A percentile compares a stretch with the other conserved stretches of the same genome.
These are phyloP conservation scores for Nakaseomyces nivariensis DNA, from an alignment of 1,139 yeast species.

Conservation along the genomic window DNA sequence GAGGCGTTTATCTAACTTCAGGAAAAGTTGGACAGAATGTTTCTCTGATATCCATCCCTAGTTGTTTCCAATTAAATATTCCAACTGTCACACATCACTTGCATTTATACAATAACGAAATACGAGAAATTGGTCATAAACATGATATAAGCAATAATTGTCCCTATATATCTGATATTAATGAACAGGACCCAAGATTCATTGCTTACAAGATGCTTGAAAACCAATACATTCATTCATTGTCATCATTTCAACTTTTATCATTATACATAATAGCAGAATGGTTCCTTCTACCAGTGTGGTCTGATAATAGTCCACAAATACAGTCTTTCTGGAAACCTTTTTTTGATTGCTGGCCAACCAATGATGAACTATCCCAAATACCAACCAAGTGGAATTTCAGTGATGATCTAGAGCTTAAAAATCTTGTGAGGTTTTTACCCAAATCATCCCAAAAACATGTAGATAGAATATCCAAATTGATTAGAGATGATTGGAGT, in stretches of 20 bases:
- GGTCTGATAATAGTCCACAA: conserved; percentile 29
- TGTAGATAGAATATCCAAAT: conserved; percentile 12
- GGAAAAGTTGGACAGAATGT: conserved; percentile 34
- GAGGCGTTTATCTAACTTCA: conserved; percentile 46
- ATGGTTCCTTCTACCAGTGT: conserved; percentile 20
- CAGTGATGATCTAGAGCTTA: conserved; percentile 6
- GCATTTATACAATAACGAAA: not conserved
- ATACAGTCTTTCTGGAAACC: conserved; percentile 52
- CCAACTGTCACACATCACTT: conserved; percentile 43
- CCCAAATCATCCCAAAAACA: conserved; percentile 25
- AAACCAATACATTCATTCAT: conserved; percentile 13
- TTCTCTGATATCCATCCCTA: conserved; percentile 47
- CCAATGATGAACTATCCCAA: conserved; percentile 36
- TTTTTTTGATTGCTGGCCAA: conserved; percentile 50
- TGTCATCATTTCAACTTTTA: conserved; percentile 35
- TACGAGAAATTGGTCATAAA: not conserved
- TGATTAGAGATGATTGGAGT: conserved; percentile 21
- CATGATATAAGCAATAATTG: not conserved
- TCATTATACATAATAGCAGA: conserved; percentile 43
- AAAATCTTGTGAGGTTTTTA: conserved; percentile 10
- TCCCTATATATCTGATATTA: conserved; percentile 19
- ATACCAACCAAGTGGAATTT: conserved; percentile 45
- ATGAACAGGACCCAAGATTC: conserved; percentile 24
- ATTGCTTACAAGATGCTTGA: conserved; percentile 21
- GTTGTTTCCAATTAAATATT: conserved; percentile 48